Percentiles rank a stretch among this genome's conserved stretches.
These are phyloP conservation scores for Holtermannia corniformis DNA, from an alignment of 768 basidiomycete genomes.

Conservation along the genomic window DNA sequence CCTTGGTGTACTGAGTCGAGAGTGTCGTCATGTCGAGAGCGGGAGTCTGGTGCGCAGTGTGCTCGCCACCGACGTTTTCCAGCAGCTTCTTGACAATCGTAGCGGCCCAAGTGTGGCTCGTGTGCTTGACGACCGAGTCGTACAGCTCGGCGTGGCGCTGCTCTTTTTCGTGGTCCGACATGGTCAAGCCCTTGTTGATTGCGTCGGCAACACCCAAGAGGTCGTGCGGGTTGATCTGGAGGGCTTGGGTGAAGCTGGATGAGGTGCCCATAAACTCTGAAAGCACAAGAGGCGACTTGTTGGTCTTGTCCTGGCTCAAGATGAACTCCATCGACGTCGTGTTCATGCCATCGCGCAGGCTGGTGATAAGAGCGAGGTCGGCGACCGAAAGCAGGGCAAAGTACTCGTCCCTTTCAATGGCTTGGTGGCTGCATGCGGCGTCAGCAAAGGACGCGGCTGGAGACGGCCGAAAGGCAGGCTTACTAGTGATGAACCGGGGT, in stretches of 20 bases:
- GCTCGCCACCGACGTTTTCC: constrained; percentile 65
- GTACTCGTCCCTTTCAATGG: constrained; percentile 94
- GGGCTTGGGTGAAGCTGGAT: constrained; percentile 76
- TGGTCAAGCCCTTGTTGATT: constrained; percentile 76
- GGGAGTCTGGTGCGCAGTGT: constrained; percentile 74
- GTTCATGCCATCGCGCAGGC: constrained; percentile 97
- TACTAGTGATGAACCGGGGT: constrained; percentile 97
- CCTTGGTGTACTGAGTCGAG: constrained; percentile 53
- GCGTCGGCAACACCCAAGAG: constrained; percentile 82
- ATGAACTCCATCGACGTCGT: constrained; percentile 98
- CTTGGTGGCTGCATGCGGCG: constrained; percentile 63
- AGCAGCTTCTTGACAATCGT: constrained; percentile 81
- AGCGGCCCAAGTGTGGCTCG: constrained; percentile 89
- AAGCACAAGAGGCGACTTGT: constrained; percentile 70
- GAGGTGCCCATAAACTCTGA: constrained; percentile 98
- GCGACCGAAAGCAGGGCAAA: constrained; percentile 89
- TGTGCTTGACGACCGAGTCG: constrained; percentile 81
- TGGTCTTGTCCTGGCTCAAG: constrained; percentile 78
- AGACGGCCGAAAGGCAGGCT: constrained; percentile 38
- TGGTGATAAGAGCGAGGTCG: constrained; percentile 89
- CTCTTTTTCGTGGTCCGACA: constrained; percentile 67
- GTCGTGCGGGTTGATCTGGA: constrained; percentile 94
- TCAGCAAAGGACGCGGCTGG: constrained; percentile 1
- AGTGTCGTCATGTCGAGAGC: constrained; percentile 60
- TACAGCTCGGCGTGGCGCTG: constrained; percentile 63